Conservation (phyloP, 495 filamentous ascomycete genomes). For the Penicillium canescens region DNA sequence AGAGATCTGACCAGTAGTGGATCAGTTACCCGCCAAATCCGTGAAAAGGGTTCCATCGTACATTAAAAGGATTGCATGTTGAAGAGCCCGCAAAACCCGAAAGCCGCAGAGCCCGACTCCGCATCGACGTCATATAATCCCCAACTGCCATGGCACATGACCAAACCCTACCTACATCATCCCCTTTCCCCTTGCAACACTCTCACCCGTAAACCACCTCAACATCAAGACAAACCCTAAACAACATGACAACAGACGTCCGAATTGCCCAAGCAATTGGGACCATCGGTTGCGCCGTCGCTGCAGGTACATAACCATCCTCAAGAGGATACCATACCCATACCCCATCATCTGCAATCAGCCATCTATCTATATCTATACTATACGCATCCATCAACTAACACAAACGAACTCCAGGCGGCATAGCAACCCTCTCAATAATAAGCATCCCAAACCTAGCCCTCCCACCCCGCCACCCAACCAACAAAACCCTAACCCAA, state of each 20-base stretch:
- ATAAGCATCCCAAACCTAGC: conserved; percentile 27
- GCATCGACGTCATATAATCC: conserved; percentile 1
- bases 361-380: conserved; percentile 1
- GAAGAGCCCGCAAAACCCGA: background rate
- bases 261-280: conserved; percentile 25
- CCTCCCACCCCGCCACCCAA: conserved; percentile 18
- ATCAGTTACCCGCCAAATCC: too few species aligned
- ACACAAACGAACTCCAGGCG: conserved; percentile 11
- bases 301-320: conserved; percentile 18
- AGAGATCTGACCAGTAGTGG: too few species aligned
- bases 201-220: too few species aligned
- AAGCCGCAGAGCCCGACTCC: background rate
- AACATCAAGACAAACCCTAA: background rate
- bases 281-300: conserved; percentile 26
- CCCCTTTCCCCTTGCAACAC: too few species aligned
- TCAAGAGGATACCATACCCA: background rate
- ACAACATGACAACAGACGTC: conserved; percentile 11
- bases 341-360: background rate
- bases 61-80: background rate
- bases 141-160: too few species aligned
- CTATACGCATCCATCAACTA: too few species aligned
- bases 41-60: too few species aligned
- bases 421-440: conserved; percentile 23
- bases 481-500: conserved; percentile 9
- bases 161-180: background rate